These are phyloP conservation scores for Quercus phellos DNA, from an alignment of 331 rosid species.

Conservation along the genomic window DNA sequence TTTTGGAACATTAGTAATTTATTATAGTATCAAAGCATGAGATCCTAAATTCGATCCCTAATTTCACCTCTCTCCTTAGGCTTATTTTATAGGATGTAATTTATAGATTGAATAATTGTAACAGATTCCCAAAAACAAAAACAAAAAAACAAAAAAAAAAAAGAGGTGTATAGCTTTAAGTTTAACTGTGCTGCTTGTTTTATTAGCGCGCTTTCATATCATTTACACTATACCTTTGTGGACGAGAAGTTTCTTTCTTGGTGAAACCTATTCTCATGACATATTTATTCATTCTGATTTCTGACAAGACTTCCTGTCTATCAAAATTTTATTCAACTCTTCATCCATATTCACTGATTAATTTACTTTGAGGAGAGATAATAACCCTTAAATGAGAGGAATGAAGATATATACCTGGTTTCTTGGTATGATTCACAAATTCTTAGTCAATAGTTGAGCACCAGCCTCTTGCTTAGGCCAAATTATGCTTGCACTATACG, in stretches of 20 bases:
- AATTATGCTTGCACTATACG: slow-evolving; percentile 20
- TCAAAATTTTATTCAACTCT: background rate
- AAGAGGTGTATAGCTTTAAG: too few relatives aligned
- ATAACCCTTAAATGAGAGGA: slow-evolving; percentile 3
- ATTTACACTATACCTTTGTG: background rate
- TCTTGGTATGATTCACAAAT: slow-evolving; percentile 48
- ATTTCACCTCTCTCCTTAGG: too few relatives aligned
- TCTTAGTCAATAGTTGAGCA: slow-evolving; percentile 53
- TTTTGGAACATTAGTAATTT: too few relatives aligned
- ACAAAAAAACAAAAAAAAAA: background rate
- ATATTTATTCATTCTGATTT: slow-evolving; percentile 15
- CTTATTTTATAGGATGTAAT: too few relatives aligned
- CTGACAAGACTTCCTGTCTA: slow-evolving; percentile 5
- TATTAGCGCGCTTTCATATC: too few relatives aligned
- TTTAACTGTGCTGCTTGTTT: background rate
- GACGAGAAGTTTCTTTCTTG: too few relatives aligned
- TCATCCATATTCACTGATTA: slow-evolving; percentile 9
- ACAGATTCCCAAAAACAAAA: background rate
- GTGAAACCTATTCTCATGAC: background rate
- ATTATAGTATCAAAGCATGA: too few relatives aligned
- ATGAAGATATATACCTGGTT: background rate
- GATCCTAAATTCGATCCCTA: too few relatives aligned
- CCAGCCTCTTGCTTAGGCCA: slow-evolving; percentile 42
- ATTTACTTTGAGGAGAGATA: slow-evolving; percentile 1
- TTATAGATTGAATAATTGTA: too few relatives aligned